phyloP scores from a whole-genome alignment of 805 yeast genomes.

The Yarrowia phangngaensis region DNA sequence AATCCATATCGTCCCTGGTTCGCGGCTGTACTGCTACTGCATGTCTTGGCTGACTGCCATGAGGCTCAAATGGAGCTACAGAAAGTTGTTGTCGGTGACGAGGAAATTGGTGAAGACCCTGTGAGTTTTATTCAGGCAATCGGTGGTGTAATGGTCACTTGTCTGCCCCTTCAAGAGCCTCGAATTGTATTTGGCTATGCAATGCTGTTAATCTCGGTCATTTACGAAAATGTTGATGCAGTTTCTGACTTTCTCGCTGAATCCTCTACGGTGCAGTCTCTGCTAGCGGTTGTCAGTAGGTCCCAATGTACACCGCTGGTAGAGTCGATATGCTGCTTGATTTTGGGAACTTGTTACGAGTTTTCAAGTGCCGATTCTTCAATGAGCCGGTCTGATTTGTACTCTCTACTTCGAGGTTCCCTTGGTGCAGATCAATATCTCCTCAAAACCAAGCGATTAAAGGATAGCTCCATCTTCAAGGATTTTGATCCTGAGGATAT shows the following conservation, averaged over 20 bases:
- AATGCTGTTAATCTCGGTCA: constrained; percentile 69
- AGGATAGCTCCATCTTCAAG: constrained; percentile 53
- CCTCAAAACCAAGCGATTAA: constrained; percentile 67
- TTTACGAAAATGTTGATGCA: constrained; percentile 71
- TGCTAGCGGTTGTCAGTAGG: constrained; percentile 61
- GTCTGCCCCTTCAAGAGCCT: constrained; percentile 59
- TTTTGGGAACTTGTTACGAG: constrained; percentile 77
- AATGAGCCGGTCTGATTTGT: constrained; percentile 53
- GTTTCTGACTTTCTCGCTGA: constrained; percentile 73
- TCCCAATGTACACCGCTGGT: constrained; percentile 48
- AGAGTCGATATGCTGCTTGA: constrained; percentile 66
- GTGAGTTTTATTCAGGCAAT: constrained; percentile 69
- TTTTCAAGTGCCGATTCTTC: constrained; percentile 61
- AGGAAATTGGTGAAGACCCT: constrained; percentile 57
- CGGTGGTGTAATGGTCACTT: constrained; percentile 65
- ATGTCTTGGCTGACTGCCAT: constrained; percentile 34
- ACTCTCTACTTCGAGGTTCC: constrained; percentile 59
- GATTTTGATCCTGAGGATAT: constrained; percentile 53
- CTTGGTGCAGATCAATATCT: constrained; percentile 78
- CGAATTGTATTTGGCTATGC: constrained; percentile 74
- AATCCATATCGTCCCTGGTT: constrained; percentile 91
- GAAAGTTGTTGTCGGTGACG: constrained; percentile 51
- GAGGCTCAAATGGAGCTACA: constrained; percentile 32
- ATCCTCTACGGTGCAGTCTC: constrained; percentile 58
- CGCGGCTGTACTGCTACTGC: constrained; percentile 61